These are phyloP conservation scores for Hymenoscyphus linearis DNA, from an alignment of 2,329 filamentous ascomycete genomes.

Conservation along the genomic window DNA sequence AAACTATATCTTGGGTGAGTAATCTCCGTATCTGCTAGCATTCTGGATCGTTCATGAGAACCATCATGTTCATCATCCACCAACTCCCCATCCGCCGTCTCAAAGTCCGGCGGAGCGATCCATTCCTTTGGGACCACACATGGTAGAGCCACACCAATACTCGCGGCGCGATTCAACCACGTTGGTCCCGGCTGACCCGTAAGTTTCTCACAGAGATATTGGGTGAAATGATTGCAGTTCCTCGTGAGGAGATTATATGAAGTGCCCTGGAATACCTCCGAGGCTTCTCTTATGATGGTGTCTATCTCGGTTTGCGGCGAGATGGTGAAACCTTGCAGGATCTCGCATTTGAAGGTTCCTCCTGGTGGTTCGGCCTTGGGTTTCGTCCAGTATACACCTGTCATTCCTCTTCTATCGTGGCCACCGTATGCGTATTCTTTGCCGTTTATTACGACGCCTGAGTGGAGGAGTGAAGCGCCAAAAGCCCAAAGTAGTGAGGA, in stretches of 20 bases:
- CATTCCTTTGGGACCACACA: slow-evolving; percentile 79
- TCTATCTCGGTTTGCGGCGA: slow-evolving; percentile 65
- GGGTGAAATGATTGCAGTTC: slow-evolving; percentile 89
- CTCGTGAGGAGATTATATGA: slow-evolving; percentile 76
- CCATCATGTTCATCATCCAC: slow-evolving; percentile 45
- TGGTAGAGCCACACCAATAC: slow-evolving; percentile 72
- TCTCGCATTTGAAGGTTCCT: slow-evolving; percentile 67
- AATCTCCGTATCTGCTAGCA: slow-evolving; percentile 41
- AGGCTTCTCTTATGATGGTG: slow-evolving; percentile 60
- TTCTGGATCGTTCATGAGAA: slow-evolving; percentile 50
- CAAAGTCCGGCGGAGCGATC: slow-evolving; percentile 73
- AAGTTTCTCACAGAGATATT: slow-evolving; percentile 66
- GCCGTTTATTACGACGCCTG: slow-evolving; percentile 74
- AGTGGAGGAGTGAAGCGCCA: slow-evolving; percentile 73
- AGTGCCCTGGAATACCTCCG: slow-evolving; percentile 67
- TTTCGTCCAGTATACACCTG: slow-evolving; percentile 79
- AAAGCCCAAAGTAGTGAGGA: slow-evolving; percentile 74
- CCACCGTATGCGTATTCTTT: slow-evolving; percentile 83
- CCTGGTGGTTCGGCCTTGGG: slow-evolving; percentile 69
- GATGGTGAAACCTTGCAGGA: slow-evolving; percentile 76
- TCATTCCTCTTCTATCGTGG: slow-evolving; percentile 64
- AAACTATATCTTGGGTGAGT: slow-evolving; percentile 28
- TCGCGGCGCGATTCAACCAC: slow-evolving; percentile 82
- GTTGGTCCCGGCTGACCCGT: slow-evolving; percentile 64
- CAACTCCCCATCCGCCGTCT: slow-evolving; percentile 65